phyloP scores from a whole-genome alignment of 106 monocot species.

The Phalaenopsis equestris region DNA sequence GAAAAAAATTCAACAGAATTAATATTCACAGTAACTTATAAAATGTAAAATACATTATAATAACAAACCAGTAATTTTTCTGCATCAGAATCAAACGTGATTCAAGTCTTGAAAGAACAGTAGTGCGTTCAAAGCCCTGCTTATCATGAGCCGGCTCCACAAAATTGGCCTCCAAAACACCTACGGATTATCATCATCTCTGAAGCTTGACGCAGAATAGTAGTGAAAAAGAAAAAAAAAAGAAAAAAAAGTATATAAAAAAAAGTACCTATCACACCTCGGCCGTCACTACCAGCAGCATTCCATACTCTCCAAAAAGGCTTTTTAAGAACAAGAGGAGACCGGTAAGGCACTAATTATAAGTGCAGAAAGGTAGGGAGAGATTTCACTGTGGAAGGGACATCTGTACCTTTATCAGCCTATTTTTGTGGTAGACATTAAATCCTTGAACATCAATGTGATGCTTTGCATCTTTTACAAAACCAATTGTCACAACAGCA shows the following conservation, averaged over 20 bases:
- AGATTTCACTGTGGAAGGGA: neutral
- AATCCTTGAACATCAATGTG: conserved; percentile 98
- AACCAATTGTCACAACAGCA: conserved; percentile 86
- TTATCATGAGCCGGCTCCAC: conserved; percentile 99
- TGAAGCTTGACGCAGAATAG: neutral
- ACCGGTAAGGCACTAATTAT: neutral
- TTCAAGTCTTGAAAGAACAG: conserved; percentile 87
- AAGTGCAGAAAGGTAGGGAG: neutral
- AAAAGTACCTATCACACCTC: conserved; percentile 79
- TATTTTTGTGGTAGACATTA: conserved; percentile 95
- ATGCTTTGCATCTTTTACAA: conserved; percentile 95
- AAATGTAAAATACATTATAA: conserved; percentile 6
- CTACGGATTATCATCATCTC: conserved; percentile 25
- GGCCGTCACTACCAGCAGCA: conserved; percentile 98
- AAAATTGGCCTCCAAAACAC: conserved; percentile 94
- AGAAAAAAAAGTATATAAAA: neutral
- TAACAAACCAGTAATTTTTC: conserved; percentile 70
- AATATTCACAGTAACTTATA: neutral
- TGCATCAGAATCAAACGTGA: conserved; percentile 69
- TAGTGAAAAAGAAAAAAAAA: neutral
- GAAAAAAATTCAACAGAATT: neutral
- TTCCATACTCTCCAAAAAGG: conserved; percentile 99
- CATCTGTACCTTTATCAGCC: conserved; percentile 76
- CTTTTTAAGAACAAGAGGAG: conserved; percentile 15
- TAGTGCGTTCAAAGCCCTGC: conserved; percentile 89